Conservation (phyloP, 2,329 filamentous ascomycete genomes). For the Fusarium vanettenii region DNA sequence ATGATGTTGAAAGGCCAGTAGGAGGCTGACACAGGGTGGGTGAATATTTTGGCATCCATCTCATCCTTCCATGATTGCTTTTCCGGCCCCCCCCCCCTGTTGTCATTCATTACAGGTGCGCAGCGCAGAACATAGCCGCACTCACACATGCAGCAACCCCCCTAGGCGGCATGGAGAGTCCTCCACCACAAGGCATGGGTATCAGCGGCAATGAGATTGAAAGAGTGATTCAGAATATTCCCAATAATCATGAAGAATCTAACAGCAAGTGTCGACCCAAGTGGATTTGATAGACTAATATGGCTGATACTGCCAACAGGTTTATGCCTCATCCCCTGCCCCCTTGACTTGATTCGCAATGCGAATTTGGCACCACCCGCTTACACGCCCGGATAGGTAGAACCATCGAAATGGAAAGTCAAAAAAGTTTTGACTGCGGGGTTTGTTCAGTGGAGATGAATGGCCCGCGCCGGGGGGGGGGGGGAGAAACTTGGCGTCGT, state of each 20-base stretch:
- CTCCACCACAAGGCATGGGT: constrained; percentile 11
- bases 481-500: constrained; percentile 19
- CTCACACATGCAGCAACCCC: constrained; percentile 1
- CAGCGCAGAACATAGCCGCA: constrained; percentile 5
- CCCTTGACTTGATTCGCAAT: background rate
- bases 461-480: constrained; percentile 35
- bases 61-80: background rate
- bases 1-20: background rate
- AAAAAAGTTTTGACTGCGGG: constrained; percentile 40
- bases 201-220: background rate
- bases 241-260: constrained; percentile 30
- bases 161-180: constrained; percentile 3
- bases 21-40: constrained; percentile 24
- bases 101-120: background rate
- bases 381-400: background rate
- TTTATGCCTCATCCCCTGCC: constrained; percentile 29
- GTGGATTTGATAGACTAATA: constrained; percentile 32
- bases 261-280: background rate
- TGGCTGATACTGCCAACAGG: constrained; percentile 14
- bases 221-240: background rate
- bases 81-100: background rate
- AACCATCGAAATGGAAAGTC: background rate
- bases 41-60: constrained; percentile 6
- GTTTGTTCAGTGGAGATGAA: constrained; percentile 25
- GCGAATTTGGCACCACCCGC: constrained; percentile 17